These are phyloP conservation scores for Nakaseomyces uthaithaninus DNA, from an alignment of 1,139 yeast genomes.

Conservation along the genomic window DNA sequence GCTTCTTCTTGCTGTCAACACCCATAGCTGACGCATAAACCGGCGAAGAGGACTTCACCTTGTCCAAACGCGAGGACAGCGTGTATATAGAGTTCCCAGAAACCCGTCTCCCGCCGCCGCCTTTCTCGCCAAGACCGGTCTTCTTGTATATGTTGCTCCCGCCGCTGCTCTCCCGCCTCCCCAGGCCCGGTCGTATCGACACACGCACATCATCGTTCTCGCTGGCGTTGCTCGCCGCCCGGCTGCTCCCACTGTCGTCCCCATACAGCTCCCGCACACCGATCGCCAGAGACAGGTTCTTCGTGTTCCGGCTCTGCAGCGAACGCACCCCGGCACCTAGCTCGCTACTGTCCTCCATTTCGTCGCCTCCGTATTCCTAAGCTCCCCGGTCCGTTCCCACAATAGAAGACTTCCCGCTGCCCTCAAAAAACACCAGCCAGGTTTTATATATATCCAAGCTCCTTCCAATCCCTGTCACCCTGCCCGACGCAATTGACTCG, in stretches of 20 bases:
- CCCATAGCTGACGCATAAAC: constrained; percentile 5
- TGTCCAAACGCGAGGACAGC: neutral
- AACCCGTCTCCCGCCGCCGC: no score
- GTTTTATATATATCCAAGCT: no score
- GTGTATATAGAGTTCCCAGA: constrained; percentile 4
- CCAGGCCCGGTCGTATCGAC: constrained; percentile 2
- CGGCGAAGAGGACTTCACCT: constrained; percentile 10
- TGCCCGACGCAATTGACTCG: no score
- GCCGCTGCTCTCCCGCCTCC: neutral
- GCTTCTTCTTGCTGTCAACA: constrained; percentile 5
- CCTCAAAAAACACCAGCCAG: no score
- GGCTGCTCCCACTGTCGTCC: neutral
- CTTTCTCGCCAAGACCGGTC: neutral
- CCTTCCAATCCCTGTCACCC: no score
- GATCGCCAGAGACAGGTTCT: constrained; percentile 25
- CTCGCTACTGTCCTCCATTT: neutral
- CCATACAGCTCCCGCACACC: neutral
- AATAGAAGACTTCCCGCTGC: no score
- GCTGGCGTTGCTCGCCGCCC: neutral
- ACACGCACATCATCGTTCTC: neutral
- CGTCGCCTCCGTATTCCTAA: no score
- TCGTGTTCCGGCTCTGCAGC: constrained; percentile 27
- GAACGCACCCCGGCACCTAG: constrained; percentile 13
- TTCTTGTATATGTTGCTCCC: constrained; percentile 1
- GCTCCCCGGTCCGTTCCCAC: no score